phyloP scores from a whole-genome alignment of 2,329 filamentous ascomycete genomes.

The Colletotrichum sp. region DNA sequence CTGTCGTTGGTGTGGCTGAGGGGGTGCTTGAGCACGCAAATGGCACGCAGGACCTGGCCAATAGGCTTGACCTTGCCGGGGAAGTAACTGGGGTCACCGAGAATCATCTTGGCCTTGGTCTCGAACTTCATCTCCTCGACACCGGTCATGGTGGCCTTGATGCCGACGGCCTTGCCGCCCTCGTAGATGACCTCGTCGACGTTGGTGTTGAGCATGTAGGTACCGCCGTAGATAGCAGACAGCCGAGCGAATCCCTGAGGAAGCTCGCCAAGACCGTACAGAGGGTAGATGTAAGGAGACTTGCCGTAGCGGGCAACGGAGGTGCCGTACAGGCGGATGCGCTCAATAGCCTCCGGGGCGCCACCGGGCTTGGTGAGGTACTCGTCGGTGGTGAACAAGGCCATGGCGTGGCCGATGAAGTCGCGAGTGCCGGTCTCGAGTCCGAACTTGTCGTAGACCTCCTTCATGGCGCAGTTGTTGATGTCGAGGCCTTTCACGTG shows the following conservation, averaged over 20 bases:
- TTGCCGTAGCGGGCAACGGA: constrained; percentile 98
- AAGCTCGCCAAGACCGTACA: constrained; percentile 96
- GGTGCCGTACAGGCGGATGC: constrained; percentile 95
- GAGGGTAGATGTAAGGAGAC: constrained; percentile 98
- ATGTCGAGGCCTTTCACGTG: constrained; percentile 74
- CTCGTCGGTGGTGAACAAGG: constrained; percentile 86
- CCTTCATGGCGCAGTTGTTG: constrained; percentile 84
- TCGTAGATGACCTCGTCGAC: constrained; percentile 91
- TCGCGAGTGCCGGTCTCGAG: constrained; percentile 89
- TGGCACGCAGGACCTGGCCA: constrained; percentile 92
- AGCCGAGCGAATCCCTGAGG: constrained; percentile 97
- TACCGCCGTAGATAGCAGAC: constrained; percentile 97
- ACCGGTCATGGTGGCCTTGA: constrained; percentile 96
- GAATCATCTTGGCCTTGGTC: constrained; percentile 94
- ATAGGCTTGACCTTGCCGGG: constrained; percentile 84
- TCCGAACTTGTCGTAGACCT: constrained; percentile 98
- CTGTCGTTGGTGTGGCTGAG: constrained; percentile 86
- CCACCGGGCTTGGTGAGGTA: constrained; percentile 78
- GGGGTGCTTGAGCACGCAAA: constrained; percentile 97
- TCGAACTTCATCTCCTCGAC: constrained; percentile 92
- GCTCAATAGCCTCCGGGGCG: constrained; percentile 85
- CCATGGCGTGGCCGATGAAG: constrained; percentile 98
- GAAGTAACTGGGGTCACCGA: constrained; percentile 98
- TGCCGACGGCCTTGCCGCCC: constrained; percentile 84
- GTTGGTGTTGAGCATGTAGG: constrained; percentile 98